Evolutionary conservation across 2,329 filamentous ascomycete genomes (phyloP), one percentile per base, ranked within the genome.

Genomic region (Trichoderma endophyticum): DNA sequence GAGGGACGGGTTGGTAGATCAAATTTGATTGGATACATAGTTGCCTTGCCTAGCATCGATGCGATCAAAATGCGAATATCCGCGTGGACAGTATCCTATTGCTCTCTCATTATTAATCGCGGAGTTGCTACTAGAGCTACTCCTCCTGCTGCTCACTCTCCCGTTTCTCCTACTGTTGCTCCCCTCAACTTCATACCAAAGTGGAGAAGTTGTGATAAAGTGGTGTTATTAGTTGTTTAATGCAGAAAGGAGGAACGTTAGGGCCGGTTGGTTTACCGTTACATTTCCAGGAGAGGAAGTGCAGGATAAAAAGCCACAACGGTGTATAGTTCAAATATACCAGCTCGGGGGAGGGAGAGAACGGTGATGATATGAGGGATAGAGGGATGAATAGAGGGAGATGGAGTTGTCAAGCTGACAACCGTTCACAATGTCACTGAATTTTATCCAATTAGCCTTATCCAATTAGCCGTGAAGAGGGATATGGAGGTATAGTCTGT

Each of bases 281-380:
- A 65, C 73, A 74, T 74, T 34, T 74, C 73, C 63, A 68, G 62
- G 66, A 73, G 66, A 57, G 36, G 56, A 71, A 59, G 54, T 30
- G 54, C 21, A 39, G 39, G 36, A 34, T 8, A 56, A 57, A 43
- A 59, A 28, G 51, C 56, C 56, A 48, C 36, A 61, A 32, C 56
- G 36, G 56, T 26, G n/a, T 3, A 60, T 60, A 36, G n/a, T 12
- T 14, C 4, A 34, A 69, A 9, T n/a, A 26, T 2, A 48, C 28
- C 28, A 32, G 21, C 18, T 26, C 14, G 51, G 54, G 18, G 28
- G 54, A 51, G 57, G 68, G 63, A 54, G 51, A 57, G 66, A 70
- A 26, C 24, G 48, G 48, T 59, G 69, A 32, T 21, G 18, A 48
- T 12, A 30, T 39, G 61, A 57, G 69, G 67, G 57, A 63, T 60